Evolutionary conservation across 2,329 filamentous ascomycete species (phyloP), one percentile per base, ranked within the genome.

Genomic region (Endoconidiophora polonica): DNA sequence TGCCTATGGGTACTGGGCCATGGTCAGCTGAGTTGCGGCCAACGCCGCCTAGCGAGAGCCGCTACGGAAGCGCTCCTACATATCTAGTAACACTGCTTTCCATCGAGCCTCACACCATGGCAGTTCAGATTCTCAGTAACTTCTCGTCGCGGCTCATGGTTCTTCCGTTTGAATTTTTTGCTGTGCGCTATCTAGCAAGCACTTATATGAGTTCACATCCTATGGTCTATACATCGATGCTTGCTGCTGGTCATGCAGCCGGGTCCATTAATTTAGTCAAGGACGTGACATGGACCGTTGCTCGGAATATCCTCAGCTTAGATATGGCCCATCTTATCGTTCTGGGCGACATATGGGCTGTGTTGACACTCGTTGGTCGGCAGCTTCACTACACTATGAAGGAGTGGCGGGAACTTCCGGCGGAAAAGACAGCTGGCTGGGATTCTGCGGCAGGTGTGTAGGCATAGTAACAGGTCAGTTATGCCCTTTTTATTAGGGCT

Each of bases 11-110:
- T 12, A 43, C 44, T 1, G 52, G 52, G 3, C 59, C 73, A 1
- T 79, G 75, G 75, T 74, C 72, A 3, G 74, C 75, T 10, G 75
- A 79, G 57, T 59, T 78, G 16, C 68, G 74, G 0, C 72, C 74
- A 2, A 77, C 69, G 53, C 60, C 48, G 5, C 62, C 23, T 61
- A 61, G 1, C 52, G 58, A 2, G 65, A 68, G 36, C 45, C 59
- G 12, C 59, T 54, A 10, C 47, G 49, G 10, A 49, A 55, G 14
- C 63, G 65, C 5, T 50, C 57, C 26, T 57, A 56, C 24, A 56
- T 73, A 72, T 51, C 58, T 66, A 12, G 66, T 71, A 44, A 77
- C 69, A 4, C 59, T 67, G 42, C 64, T 78, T 10, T 74, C 72
- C 0, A 46, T 50, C 4, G 66, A 65, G 38, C 62, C 77, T 1